Conservation (phyloP, 495 filamentous ascomycete genomes). For the Penicillium samsonianum region DNA sequence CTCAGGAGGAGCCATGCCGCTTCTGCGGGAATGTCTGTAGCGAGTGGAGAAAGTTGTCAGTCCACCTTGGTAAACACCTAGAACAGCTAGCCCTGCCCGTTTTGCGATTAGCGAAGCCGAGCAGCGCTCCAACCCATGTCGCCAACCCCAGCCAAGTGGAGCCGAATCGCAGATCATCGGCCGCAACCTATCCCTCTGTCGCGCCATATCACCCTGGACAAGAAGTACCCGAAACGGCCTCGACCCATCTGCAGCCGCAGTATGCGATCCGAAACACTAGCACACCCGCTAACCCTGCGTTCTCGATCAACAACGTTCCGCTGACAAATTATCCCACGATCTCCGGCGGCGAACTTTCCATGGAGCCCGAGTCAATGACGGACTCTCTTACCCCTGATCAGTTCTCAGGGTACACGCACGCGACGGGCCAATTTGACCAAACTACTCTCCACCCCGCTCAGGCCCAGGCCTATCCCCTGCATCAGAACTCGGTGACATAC, state of each 20-base stretch:
- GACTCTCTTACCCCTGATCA: constrained; percentile 22
- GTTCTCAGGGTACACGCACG: constrained; percentile 13
- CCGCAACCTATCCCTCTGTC: constrained; percentile 9
- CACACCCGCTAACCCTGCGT: constrained; percentile 14
- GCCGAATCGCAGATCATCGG: background rate
- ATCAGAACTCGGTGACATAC: constrained; percentile 42
- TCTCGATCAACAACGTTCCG: constrained; percentile 17
- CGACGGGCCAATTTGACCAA: constrained; percentile 19
- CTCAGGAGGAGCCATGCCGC: constrained; percentile 80
- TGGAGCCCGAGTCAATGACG: constrained; percentile 32
- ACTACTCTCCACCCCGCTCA: constrained; percentile 20
- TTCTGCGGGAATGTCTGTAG: constrained; percentile 84
- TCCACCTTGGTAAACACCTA: constrained; percentile 96
- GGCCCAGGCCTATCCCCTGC: constrained; percentile 30
- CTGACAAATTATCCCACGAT: constrained; percentile 28
- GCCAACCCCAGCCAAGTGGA: constrained; percentile 1
- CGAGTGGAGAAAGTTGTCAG: constrained; percentile 92
- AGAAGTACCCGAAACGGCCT: background rate
- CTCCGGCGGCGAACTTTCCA: constrained; percentile 31
- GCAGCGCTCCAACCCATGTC: constrained; percentile 17
- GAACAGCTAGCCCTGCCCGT: constrained; percentile 89
- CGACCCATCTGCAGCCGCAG: constrained; percentile 19
- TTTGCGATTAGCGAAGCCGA: constrained; percentile 63
- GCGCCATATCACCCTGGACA: constrained; percentile 10
- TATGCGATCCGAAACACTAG: constrained; percentile 24